A percentile compares a stretch with the other conserved stretches of the same genome.
Conservation (phyloP, 768 basidiomycete species). For the Candolleomyces eurysporus region DNA sequence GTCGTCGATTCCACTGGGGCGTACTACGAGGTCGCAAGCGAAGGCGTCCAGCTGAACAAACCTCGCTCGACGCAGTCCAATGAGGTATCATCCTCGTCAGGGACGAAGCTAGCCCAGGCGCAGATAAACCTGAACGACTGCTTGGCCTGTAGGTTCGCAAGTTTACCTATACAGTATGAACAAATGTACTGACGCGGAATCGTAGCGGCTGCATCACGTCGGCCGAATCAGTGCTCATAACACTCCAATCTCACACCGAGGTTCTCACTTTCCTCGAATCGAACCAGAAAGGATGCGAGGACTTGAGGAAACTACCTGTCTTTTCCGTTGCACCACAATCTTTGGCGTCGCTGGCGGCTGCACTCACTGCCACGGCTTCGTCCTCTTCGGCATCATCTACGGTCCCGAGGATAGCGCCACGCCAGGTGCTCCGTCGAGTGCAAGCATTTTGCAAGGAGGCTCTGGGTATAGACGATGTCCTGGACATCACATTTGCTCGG, state of each 20-base stretch:
- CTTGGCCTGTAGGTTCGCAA: constrained; percentile 88
- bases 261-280: constrained; percentile 74
- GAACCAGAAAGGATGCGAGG: constrained; percentile 34
- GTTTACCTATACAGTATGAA: not conserved
- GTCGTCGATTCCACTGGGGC: constrained; percentile 79
- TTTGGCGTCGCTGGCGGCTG: constrained; percentile 16
- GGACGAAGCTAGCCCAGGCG: constrained; percentile 82
- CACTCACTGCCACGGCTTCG: constrained; percentile 45
- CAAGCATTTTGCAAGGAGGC: constrained; percentile 63
- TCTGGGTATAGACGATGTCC: constrained; percentile 79
- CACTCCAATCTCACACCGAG: constrained; percentile 91
- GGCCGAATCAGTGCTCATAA: constrained; percentile 95
- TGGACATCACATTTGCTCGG: constrained; percentile 93
- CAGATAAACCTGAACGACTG: constrained; percentile 98
- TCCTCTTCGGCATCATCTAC: constrained; percentile 47
- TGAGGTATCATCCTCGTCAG: constrained; percentile 6
- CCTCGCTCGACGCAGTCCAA: constrained; percentile 4
- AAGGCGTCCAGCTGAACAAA: constrained; percentile 17
- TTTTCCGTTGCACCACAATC: constrained; percentile 61
- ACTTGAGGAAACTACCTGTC: constrained; percentile 52
- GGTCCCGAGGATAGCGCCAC: constrained; percentile 43
- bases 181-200: not conserved
- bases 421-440: constrained; percentile 67
- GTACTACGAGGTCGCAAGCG: constrained; percentile 75
- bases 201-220: constrained; percentile 95